A percentile compares a stretch with the other conserved stretches of the same genome.
Evolutionary conservation across 1,284 basidiomycete species (phyloP).

Genomic region (Heterobasidion occidentale): DNA sequence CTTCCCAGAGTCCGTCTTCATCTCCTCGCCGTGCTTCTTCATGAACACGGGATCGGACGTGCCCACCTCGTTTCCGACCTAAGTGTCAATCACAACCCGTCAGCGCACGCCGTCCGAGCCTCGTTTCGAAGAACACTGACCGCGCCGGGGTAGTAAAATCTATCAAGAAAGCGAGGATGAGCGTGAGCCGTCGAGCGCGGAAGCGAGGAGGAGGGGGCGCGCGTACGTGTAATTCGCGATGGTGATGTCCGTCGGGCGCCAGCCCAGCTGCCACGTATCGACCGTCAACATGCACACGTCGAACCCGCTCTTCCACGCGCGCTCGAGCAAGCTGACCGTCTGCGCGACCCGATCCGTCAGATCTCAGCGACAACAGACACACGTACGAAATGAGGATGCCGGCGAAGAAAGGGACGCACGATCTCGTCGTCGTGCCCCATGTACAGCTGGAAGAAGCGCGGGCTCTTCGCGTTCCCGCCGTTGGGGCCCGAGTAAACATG

Average conservation of each 20-base stretch:
- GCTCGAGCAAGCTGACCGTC: conserved; percentile 37
- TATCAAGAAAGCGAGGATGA: conserved; percentile 5
- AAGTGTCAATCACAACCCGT: neutral
- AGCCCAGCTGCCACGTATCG: conserved; percentile 56
- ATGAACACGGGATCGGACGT: conserved; percentile 47
- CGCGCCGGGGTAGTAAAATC: conserved; percentile 33
- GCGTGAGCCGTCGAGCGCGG: neutral
- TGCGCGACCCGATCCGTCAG: conserved; percentile 7
- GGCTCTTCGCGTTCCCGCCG: conserved; percentile 29
- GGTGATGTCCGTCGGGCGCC: conserved; percentile 49
- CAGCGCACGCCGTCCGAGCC: too few species aligned
- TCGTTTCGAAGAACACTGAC: conserved; percentile 4
- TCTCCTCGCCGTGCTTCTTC: conserved; percentile 37
- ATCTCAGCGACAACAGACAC: neutral
- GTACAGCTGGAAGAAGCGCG: conserved; percentile 55
- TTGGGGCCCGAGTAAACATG: conserved; percentile 25
- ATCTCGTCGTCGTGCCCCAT: conserved; percentile 51
- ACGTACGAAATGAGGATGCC: neutral
- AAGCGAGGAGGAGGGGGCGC: neutral
- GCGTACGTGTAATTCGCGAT: conserved; percentile 41
- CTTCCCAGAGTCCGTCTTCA: conserved; percentile 35
- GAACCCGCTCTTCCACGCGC: conserved; percentile 42
- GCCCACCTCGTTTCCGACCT: conserved; percentile 40
- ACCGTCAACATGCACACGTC: conserved; percentile 48
- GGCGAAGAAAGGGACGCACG: conserved; percentile 16